phyloP scores from a whole-genome alignment of 345 rosid genomes.

The Boechera divaricarpa region DNA sequence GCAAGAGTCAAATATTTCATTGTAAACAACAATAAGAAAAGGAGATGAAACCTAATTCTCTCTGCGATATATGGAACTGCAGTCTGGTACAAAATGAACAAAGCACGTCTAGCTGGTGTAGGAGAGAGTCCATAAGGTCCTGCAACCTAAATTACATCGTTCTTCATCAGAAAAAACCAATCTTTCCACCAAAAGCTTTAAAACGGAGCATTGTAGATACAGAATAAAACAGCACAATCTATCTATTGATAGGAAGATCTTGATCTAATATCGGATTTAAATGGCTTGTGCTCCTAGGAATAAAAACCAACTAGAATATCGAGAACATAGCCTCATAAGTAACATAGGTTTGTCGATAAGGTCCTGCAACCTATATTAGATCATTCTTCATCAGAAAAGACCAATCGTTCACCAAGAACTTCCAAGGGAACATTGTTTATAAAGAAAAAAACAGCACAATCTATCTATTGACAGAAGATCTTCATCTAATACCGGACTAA shows the following conservation, averaged over 20 bases:
- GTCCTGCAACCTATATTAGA: too few species aligned
- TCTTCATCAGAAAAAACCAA: constrained; percentile 15
- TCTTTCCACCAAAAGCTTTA: neutral
- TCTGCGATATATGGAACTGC: constrained; percentile 86
- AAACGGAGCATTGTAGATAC: neutral
- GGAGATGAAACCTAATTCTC: constrained; percentile 66
- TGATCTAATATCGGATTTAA: neutral
- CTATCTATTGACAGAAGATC: too few species aligned
- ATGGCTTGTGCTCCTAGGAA: neutral
- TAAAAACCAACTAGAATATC: neutral
- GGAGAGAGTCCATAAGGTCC: constrained; percentile 85
- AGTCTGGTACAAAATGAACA: constrained; percentile 81
- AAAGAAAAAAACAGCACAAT: too few species aligned
- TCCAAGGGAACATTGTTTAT: too few species aligned
- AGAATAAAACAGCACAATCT: neutral
- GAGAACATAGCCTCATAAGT: neutral
- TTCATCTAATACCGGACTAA: too few species aligned
- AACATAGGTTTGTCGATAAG: too few species aligned
- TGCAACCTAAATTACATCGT: constrained; percentile 60
- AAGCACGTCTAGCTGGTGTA: constrained; percentile 93
- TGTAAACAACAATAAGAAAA: constrained; percentile 1
- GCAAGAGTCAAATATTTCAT: neutral
- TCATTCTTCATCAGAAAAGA: too few species aligned
- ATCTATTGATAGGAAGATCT: too few species aligned
- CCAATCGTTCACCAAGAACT: too few species aligned